A percentile compares a stretch with the other conserved stretches of the same genome.
Evolutionary conservation across 306 rosid species (phyloP).

Genomic region (Fragaria iinumae): DNA sequence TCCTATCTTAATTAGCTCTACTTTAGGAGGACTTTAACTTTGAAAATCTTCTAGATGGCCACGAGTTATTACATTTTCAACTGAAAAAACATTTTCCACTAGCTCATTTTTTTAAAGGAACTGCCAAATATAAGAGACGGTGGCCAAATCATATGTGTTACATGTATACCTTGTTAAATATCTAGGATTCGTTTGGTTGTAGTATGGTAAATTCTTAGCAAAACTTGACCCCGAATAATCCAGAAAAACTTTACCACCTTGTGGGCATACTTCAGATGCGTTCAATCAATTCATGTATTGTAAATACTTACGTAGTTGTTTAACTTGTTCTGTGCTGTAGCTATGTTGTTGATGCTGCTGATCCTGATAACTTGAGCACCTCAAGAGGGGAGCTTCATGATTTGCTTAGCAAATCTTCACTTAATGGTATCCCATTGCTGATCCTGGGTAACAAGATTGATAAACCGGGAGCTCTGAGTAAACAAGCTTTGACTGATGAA

Average conservation of each 20-base stretch:
- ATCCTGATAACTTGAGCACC: conserved; percentile 67
- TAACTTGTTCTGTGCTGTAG: conserved; percentile 43
- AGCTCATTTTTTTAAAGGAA: neutral
- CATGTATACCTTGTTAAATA: neutral
- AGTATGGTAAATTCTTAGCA: neutral
- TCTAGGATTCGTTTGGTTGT: neutral
- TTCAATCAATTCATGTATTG: neutral
- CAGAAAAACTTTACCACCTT: neutral
- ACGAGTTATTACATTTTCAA: neutral
- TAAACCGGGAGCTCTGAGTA: conserved; percentile 70
- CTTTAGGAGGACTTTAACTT: neutral
- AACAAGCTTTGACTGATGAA: conserved; percentile 74
- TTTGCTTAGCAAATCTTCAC: conserved; percentile 70
- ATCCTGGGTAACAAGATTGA: conserved; percentile 91
- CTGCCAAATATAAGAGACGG: neutral
- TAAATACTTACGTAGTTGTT: neutral
- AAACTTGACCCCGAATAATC: neutral
- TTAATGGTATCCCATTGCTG: conserved; percentile 80
- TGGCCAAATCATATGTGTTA: neutral
- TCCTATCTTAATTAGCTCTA: conserved; percentile 20
- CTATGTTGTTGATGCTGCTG: conserved; percentile 94
- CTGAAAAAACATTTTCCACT: neutral
- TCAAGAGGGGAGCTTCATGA: conserved; percentile 88
- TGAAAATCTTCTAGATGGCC: neutral
- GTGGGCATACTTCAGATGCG: neutral